phyloP scores from a whole-genome alignment of 75 land plant genomes.

The Picea sitchensis region DNA sequence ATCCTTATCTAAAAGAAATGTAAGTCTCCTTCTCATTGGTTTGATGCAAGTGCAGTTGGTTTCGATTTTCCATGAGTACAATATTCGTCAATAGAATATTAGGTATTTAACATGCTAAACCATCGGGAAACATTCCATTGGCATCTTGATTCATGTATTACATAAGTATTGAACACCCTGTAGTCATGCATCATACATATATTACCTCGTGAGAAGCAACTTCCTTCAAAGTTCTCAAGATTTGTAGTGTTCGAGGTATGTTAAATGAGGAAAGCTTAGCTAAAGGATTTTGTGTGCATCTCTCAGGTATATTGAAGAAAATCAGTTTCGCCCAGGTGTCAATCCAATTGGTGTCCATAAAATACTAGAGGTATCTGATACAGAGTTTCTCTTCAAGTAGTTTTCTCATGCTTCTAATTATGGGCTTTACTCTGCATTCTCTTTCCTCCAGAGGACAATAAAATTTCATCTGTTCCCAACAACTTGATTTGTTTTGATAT shows the following conservation, averaged over 20 bases:
- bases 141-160: not conserved
- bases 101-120: not conserved
- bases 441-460: no score
- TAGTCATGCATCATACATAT: not conserved
- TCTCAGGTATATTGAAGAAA: constrained; percentile 74
- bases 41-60: not conserved
- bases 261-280: not conserved
- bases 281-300: not conserved
- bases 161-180: no score
- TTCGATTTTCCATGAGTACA: not conserved
- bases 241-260: not conserved
- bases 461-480: no score
- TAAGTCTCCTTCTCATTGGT: constrained; percentile 23
- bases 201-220: not conserved
- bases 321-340: constrained; percentile 59
- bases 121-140: not conserved
- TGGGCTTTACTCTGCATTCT: no score
- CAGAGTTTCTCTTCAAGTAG: constrained; percentile 41
- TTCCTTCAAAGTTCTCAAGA: not conserved
- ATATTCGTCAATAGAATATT: not conserved
- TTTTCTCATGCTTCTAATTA: no score
- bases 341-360: constrained; percentile 61
- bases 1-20: constrained; percentile 85
- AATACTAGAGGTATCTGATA: constrained; percentile 70
- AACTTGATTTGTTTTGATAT: no score